phyloP scores from a whole-genome alignment of 2,329 filamentous ascomycete genomes.

The Xylaria sp. region DNA sequence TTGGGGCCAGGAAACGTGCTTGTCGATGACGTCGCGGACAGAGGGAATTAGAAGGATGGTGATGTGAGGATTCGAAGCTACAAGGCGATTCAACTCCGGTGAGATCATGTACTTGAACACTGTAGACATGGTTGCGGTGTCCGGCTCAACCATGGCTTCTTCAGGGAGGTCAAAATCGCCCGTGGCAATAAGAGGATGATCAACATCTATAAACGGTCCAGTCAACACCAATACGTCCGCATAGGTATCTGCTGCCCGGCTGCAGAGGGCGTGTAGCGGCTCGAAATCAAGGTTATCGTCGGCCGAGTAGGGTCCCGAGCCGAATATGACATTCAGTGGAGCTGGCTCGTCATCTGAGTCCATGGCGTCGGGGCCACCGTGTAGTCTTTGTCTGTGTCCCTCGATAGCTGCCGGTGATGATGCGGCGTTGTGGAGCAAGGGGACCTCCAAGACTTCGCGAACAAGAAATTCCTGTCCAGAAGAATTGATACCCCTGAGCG shows the following conservation, averaged over 20 bases:
- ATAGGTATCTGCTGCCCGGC: conserved; percentile 76
- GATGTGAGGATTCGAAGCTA: conserved; percentile 75
- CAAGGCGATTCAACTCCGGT: conserved; percentile 76
- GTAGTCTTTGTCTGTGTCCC: conserved; percentile 74
- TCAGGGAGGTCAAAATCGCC: conserved; percentile 82
- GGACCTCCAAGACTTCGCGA: conserved; percentile 78
- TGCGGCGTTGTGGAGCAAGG: conserved; percentile 78
- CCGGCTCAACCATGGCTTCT: conserved; percentile 71
- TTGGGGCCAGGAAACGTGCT: conserved; percentile 74
- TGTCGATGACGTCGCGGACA: conserved; percentile 73
- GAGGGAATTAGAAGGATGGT: conserved; percentile 87
- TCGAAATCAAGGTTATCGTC: conserved; percentile 94
- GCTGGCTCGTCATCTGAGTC: conserved; percentile 67
- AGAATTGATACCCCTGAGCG: conserved; percentile 85
- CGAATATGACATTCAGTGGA: conserved; percentile 81
- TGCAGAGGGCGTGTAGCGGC: conserved; percentile 83
- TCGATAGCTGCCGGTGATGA: conserved; percentile 74
- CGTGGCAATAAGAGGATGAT: conserved; percentile 86
- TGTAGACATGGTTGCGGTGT: conserved; percentile 82
- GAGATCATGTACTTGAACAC: conserved; percentile 86
- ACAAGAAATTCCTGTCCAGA: conserved; percentile 86
- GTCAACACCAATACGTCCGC: conserved; percentile 83
- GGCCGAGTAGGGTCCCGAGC: conserved; percentile 88
- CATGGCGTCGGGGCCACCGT: conserved; percentile 71
- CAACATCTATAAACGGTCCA: conserved; percentile 90